Evolutionary conservation across 352 stramenopile species (phyloP).

Genomic region (Globisporangium radiosum): DNA sequence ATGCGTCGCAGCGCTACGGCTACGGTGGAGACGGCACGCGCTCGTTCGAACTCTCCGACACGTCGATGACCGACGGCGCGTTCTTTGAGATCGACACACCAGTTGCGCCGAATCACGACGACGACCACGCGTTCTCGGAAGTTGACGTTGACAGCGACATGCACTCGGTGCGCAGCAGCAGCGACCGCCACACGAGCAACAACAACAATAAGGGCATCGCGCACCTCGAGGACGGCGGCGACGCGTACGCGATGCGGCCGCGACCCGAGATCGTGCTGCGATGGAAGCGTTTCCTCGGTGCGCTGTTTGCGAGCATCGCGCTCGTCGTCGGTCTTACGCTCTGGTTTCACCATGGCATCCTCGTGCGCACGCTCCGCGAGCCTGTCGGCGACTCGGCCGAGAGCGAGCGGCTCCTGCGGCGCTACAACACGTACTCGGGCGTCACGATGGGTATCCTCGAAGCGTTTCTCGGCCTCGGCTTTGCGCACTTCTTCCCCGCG

Average conservation of each 20-base stretch:
- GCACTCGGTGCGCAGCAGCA: not conserved
- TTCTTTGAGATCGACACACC: slow-evolving; percentile 15
- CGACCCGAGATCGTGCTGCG: slow-evolving; percentile 16
- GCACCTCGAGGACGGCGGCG: not conserved
- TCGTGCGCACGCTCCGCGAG: slow-evolving; percentile 9
- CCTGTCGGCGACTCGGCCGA: slow-evolving; percentile 10
- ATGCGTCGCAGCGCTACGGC: slow-evolving; percentile 12
- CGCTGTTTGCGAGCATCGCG: slow-evolving; percentile 3
- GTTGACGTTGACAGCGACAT: slow-evolving; percentile 5
- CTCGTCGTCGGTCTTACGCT: slow-evolving; percentile 11
- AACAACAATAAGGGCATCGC: not conserved
- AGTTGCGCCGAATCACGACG: not conserved
- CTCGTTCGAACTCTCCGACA: slow-evolving; percentile 11
- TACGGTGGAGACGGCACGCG: slow-evolving; percentile 1
- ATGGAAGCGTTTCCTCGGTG: slow-evolving; percentile 12
- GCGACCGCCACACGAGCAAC: not conserved
- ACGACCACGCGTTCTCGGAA: slow-evolving; percentile 5
- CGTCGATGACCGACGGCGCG: slow-evolving; percentile 12
- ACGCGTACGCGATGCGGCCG: slow-evolving; percentile 1
- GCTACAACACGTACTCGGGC: slow-evolving; percentile 20
- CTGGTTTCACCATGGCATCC: slow-evolving; percentile 12
- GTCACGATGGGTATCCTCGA: slow-evolving; percentile 19
- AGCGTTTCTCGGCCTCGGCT: slow-evolving; percentile 14
- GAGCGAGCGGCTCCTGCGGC: slow-evolving; percentile 10
- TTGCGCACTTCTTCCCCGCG: slow-evolving; percentile 17